Conservation (phyloP, 2,329 filamentous ascomycete genomes). For the Chaetomium strumarium region DNA sequence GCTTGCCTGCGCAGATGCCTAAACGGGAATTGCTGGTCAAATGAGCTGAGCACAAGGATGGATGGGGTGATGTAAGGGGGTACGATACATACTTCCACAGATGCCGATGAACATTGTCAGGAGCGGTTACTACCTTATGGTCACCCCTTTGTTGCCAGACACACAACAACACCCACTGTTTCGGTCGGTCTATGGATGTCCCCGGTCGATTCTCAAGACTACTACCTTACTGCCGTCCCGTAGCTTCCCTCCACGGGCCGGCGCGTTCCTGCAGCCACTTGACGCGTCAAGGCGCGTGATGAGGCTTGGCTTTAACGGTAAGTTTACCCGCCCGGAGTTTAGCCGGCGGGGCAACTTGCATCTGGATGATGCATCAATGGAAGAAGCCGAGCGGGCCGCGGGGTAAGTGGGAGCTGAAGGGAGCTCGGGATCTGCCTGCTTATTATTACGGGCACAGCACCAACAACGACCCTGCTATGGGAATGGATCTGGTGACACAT, state of each 20-base stretch:
- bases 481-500: conserved; percentile 17
- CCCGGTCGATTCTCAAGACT: not conserved
- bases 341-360: conserved; percentile 20
- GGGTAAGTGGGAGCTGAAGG: not conserved
- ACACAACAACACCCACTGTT: not conserved
- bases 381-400: conserved; percentile 1
- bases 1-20: conserved; percentile 93
- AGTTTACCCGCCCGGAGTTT: conserved; percentile 14
- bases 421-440: conserved; percentile 14
- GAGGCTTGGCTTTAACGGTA: not conserved
- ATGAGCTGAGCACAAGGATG: not conserved
- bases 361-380: not conserved
- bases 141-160: not conserved
- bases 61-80: conserved; percentile 9
- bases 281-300: conserved; percentile 9
- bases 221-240: not conserved
- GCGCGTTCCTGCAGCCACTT: conserved; percentile 21
- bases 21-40: conserved; percentile 15
- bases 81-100: conserved; percentile 54
- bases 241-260: not conserved
- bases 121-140: not conserved
- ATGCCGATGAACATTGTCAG: conserved; percentile 67
- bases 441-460: not conserved
- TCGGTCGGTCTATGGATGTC: not conserved
- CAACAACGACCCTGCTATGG: not conserved